Percentiles rank a stretch among this genome's conserved stretches.
These are phyloP conservation scores for Hanseniaspora valbyensis DNA, from an alignment of 805 yeast species.

Conservation along the genomic window DNA sequence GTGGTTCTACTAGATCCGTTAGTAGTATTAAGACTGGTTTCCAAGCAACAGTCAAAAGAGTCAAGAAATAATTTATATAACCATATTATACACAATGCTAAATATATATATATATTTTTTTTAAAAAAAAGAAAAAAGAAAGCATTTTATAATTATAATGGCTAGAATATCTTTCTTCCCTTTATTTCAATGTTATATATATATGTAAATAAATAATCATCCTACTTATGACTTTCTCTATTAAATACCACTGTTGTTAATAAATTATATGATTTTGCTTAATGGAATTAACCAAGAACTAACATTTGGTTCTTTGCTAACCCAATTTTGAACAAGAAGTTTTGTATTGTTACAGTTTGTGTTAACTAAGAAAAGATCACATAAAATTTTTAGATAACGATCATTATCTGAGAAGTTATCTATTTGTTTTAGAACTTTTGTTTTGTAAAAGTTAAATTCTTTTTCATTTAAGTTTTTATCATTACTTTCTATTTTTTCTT, in stretches of 20 bases:
- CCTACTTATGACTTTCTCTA: no score
- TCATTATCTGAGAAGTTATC: not conserved
- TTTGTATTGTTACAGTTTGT: not conserved
- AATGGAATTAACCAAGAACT: slow-evolving; percentile 11
- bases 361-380: slow-evolving; percentile 2
- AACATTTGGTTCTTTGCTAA: slow-evolving; percentile 10
- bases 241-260: no score
- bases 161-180: no score
- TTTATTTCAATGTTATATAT: no score
- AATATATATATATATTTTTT: slow-evolving; percentile 4
- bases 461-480: slow-evolving; percentile 1
- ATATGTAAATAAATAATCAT: no score
- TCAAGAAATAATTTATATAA: slow-evolving; percentile 35
- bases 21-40: slow-evolving; percentile 97
- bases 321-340: slow-evolving; percentile 7
- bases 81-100: not conserved
- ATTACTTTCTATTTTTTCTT: not conserved
- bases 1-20: slow-evolving; percentile 96
- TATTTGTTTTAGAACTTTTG: not conserved
- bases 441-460: slow-evolving; percentile 4
- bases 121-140: not conserved
- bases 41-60: slow-evolving; percentile 93
- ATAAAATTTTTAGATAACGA: slow-evolving; percentile 2
- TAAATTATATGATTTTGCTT: slow-evolving; percentile 6
- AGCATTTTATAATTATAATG: no score